These are phyloP conservation scores for Cyclostephanos invisitatus DNA, from an alignment of 108 stramenopile genomes.

Conservation along the genomic window DNA sequence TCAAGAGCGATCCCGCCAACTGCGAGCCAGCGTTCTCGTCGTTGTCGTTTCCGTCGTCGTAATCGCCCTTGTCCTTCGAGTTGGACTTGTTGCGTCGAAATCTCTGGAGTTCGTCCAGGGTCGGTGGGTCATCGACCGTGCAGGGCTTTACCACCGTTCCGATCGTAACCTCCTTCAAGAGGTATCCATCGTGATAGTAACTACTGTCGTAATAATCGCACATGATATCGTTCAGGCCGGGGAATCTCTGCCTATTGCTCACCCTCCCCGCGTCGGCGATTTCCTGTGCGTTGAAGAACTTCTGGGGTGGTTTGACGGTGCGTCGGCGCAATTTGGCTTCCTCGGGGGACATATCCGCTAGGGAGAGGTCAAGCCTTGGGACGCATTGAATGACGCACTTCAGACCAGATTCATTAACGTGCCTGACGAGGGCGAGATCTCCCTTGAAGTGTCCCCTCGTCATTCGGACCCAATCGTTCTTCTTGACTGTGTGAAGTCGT, in stretches of 20 bases:
- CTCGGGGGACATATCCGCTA: slow-evolving; percentile 72
- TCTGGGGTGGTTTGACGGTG: slow-evolving; percentile 88
- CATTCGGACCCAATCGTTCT: slow-evolving; percentile 96
- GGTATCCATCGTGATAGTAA: slow-evolving; percentile 92
- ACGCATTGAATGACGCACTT: slow-evolving; percentile 93
- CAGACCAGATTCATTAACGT: slow-evolving; percentile 87
- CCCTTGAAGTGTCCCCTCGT: slow-evolving; percentile 94
- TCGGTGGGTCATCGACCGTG: slow-evolving; percentile 88
- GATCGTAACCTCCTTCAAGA: slow-evolving; percentile 93
- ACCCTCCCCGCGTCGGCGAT: slow-evolving; percentile 69
- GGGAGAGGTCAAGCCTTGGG: slow-evolving; percentile 89
- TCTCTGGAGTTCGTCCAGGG: slow-evolving; percentile 90
- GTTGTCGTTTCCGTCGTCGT: slow-evolving; percentile 65
- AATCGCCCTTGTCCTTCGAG: slow-evolving; percentile 51
- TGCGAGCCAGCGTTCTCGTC: slow-evolving; percentile 87
- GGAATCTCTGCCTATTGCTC: slow-evolving; percentile 69
- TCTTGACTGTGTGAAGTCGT: slow-evolving; percentile 62
- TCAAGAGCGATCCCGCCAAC: slow-evolving; percentile 78
- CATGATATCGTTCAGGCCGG: slow-evolving; percentile 68
- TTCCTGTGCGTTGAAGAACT: slow-evolving; percentile 91
- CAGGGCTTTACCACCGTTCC: slow-evolving; percentile 87
- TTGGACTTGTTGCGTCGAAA: slow-evolving; percentile 76
- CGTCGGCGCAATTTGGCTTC: slow-evolving; percentile 80
- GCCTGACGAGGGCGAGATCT: slow-evolving; percentile 92
- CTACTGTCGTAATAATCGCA: slow-evolving; percentile 91